Conservation (phyloP, 768 basidiomycete genomes). For the Mycena rosella region DNA sequence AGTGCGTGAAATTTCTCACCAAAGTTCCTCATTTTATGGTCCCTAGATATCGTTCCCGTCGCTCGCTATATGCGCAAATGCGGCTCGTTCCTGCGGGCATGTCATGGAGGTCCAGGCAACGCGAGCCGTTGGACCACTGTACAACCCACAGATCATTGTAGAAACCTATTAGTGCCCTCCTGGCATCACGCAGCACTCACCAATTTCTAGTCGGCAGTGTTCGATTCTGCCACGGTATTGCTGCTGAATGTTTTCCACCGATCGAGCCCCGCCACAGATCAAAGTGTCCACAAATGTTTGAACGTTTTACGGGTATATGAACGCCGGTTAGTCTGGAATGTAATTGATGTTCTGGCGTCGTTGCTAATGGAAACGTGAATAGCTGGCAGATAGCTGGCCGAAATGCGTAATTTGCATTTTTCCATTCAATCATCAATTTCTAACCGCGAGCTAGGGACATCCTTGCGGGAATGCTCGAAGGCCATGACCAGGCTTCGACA, state of each 20-base stretch:
- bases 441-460: slow-evolving; percentile 26
- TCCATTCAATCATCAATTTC: neutral
- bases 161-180: too few relatives aligned
- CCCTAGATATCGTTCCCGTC: slow-evolving; percentile 62
- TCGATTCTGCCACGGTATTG: slow-evolving; percentile 28
- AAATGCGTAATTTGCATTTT: slow-evolving; percentile 3
- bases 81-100: slow-evolving; percentile 86
- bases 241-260: too few relatives aligned
- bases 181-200: neutral
- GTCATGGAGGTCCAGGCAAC: slow-evolving; percentile 72
- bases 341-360: too few relatives aligned
- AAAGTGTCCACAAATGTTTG: slow-evolving; percentile 28
- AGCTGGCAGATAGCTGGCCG: slow-evolving; percentile 34
- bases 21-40: neutral
- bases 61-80: slow-evolving; percentile 81
- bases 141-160: slow-evolving; percentile 30
- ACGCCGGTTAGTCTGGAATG: slow-evolving; percentile 13
- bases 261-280: too few relatives aligned
- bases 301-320: slow-evolving; percentile 29
- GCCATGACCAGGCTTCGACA: neutral
- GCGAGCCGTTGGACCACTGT: slow-evolving; percentile 43
- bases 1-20: slow-evolving; percentile 8
- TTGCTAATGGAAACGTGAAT: neutral
- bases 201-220: slow-evolving; percentile 13
- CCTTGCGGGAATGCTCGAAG: slow-evolving; percentile 23